Conservation (phyloP, 345 rosid species). For the Corymbia maculata region DNA sequence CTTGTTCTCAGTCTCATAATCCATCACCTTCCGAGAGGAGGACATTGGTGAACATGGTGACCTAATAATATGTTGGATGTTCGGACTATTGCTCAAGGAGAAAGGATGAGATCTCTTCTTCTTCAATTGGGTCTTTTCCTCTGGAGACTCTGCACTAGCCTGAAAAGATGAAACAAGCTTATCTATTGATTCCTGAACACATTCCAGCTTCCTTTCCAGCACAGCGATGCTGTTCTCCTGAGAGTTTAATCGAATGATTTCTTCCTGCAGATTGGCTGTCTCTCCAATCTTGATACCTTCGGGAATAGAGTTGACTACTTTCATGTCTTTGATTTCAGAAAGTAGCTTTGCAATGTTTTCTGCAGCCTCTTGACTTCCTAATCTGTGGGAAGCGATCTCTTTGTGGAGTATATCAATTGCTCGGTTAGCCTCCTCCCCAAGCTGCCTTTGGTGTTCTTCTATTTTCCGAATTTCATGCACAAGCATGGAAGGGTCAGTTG, state of each 20-base stretch:
- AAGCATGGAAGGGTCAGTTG: conserved; percentile 64
- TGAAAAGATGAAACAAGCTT: conserved; percentile 57
- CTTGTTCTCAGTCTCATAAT: conserved; percentile 57
- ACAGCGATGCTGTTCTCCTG: conserved; percentile 58
- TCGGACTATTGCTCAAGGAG: conserved; percentile 58
- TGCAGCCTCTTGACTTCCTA: conserved; percentile 77
- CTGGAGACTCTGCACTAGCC: conserved; percentile 37
- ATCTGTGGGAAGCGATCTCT: conserved; percentile 70
- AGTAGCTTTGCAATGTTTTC: conserved; percentile 73
- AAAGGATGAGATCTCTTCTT: conserved; percentile 76
- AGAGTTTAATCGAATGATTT: conserved; percentile 63
- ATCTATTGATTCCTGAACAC: conserved; percentile 81
- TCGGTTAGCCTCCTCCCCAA: conserved; percentile 86
- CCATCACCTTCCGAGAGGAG: conserved; percentile 42
- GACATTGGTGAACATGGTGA: conserved; percentile 83
- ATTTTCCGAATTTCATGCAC: conserved; percentile 80
- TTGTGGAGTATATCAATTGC: conserved; percentile 91
- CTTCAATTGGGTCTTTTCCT: conserved; percentile 44
- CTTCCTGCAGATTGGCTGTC: conserved; percentile 65
- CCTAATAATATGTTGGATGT: conserved; percentile 65
- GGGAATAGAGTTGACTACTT: conserved; percentile 34
- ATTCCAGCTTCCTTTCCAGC: conserved; percentile 81
- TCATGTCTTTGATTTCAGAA: conserved; percentile 77
- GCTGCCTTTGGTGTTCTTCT: conserved; percentile 74
- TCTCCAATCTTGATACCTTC: conserved; percentile 50